Base-by-base conservation (phyloP, 2,329 filamentous ascomycete genomes). In the Aureobasidium sp. region DNA sequence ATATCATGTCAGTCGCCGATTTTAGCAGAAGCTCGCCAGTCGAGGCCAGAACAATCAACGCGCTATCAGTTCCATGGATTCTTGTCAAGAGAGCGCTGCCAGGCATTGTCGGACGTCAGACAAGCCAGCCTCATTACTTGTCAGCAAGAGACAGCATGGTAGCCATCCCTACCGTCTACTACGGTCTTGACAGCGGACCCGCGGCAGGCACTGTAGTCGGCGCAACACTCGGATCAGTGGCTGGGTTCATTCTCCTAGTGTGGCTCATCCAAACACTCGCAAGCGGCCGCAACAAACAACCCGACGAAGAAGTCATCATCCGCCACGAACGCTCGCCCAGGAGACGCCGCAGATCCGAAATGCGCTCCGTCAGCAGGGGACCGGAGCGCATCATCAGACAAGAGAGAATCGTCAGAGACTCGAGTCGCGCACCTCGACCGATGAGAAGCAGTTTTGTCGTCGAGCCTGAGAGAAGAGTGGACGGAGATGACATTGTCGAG, bases 131-230 rank as follows among this genome's bases (percentile, higher is more conserved):
- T 6, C 42, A 49, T 2, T 49, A 37, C 27, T 42, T 54, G 19
- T 17, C 27, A 32, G 30, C 45, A 30, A 40, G 55, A 53, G 50
- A 58, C 47, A 58, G 59, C 57, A 62, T 64, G 51, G 68, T 67
- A 54, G 73, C 80, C 56, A 82, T 86, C 60, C 81, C 82, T 1
- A 75, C 79, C 22, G 79, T 79, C 59, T 86, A 86, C 67, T 72
- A 75, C 40, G 71, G 72, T 49, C 69, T 79, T 29, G 67, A 77
- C 63, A 61, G 68, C 22, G 75, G 79, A 5, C 80, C 80, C 0
- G 41, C 72, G 1, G 75, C 81, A 0, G 81, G 79, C 51, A 75
- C 75, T 34, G 75, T 85, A 1, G 79, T 74, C 8, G 82, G 81
- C 52, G 83, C 84, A 55, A 76, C 79, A 5, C 69, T 80, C 22